These are phyloP conservation scores for Thymus quinquecostatus DNA, from an alignment of 257 asterid genomes.

Conservation along the genomic window DNA sequence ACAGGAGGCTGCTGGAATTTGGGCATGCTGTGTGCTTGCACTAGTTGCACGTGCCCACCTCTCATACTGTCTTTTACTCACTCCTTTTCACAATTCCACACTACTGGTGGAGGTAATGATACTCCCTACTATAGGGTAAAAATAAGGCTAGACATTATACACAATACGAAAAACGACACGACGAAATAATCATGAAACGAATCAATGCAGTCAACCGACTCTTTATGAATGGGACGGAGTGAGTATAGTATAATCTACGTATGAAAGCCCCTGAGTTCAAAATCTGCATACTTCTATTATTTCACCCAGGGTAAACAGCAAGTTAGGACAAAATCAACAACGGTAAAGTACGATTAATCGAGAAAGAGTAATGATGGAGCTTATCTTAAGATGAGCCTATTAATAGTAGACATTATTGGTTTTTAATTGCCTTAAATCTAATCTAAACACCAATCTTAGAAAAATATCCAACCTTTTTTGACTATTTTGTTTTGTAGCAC, in stretches of 20 bases:
- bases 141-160: too few relatives aligned
- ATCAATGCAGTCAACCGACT: too few relatives aligned
- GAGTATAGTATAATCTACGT: too few relatives aligned
- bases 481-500: constrained; percentile 17
- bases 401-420: constrained; percentile 23
- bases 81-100: constrained; percentile 1
- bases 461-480: constrained; percentile 21
- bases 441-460: background rate
- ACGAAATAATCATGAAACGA: too few relatives aligned
- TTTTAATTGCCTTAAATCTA: constrained; percentile 16
- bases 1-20: background rate
- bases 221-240: too few relatives aligned
- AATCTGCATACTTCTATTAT: too few relatives aligned
- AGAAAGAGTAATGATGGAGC: constrained; percentile 9
- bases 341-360: constrained; percentile 5
- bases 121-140: background rate
- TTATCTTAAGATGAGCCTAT: constrained; percentile 30
- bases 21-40: background rate
- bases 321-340: background rate
- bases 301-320: background rate
- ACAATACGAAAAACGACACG: too few relatives aligned
- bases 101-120: constrained; percentile 33
- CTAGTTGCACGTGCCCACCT: constrained; percentile 31
- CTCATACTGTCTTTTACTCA: constrained; percentile 6
- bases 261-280: too few relatives aligned